Base-by-base conservation (phyloP, 805 yeast genomes). In the Debaryomyces hansenii region DNA sequence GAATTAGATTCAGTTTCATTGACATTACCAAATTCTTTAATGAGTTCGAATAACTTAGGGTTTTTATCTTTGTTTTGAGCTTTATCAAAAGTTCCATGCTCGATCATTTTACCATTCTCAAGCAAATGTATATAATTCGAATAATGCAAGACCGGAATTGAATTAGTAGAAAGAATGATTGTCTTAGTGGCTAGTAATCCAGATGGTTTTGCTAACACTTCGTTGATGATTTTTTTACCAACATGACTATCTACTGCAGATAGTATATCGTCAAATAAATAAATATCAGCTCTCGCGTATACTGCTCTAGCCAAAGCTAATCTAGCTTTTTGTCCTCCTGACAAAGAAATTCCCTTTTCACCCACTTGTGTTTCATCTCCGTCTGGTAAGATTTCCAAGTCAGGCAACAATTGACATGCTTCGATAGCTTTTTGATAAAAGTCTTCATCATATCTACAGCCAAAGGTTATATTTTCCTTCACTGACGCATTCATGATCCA, bases 231-330 rank as follows among this genome's bases (percentile, higher is more conserved):
- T 44, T 74, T 76, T 49, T 70, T 76, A 38, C 85, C 82, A 41
- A 84, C 90, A 58, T 84, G 84, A 2, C 87, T 82, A 66, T 84
- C 90, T 15, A 84, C 90, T 2, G 90, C 90, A 52, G 85, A 78
- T 46, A 84, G 66, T 20, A 84, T 73, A 58, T 84, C 90, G 65
- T 84, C 90, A 44, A 84, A 53, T 34, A 84, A 58, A 48, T 79
- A 77, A 5, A 83, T 69, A 61, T 83, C 87, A 2, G 78, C 73
- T 44, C 82, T 66, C 0, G 87, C 66, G 57, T 84, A 84, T 4
- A 84, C 84, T 0, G 89, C 87, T 56, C 90, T 75, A 0, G 90
- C 90, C 37, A 84, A 65, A 11, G 84, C 75, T 24, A 84, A 64
- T 60, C 90, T 63, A 0, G 85, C 85, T 57, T 79, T 82, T 57